These are phyloP conservation scores for Monosporascus sp. DNA, from an alignment of 2,329 filamentous ascomycete species.

Conservation along the genomic window DNA sequence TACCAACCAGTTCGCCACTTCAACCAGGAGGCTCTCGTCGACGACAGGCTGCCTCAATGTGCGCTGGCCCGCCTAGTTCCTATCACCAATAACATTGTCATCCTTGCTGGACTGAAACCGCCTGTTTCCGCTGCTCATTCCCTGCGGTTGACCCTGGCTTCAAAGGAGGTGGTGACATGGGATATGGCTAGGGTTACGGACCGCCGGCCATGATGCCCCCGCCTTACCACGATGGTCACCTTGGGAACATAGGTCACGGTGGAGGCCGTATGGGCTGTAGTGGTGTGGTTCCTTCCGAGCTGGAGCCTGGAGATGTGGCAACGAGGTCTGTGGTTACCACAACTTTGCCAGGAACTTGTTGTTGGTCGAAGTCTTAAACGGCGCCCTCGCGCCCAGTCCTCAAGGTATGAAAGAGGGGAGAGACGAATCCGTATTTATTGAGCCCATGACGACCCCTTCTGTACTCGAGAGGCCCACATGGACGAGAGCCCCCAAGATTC, in stretches of 20 bases:
- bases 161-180: slow-evolving; percentile 41
- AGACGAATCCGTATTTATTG: too few species aligned
- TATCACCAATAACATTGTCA: too few species aligned
- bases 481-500: too few species aligned
- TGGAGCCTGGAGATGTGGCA: slow-evolving; percentile 98
- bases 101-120: slow-evolving; percentile 45
- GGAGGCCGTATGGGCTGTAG: slow-evolving; percentile 72
- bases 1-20: too few species aligned
- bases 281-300: slow-evolving; percentile 94
- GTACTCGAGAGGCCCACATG: too few species aligned
- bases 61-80: too few species aligned
- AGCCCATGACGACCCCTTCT: too few species aligned
- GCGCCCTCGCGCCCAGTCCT: too few species aligned
- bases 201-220: slow-evolving; percentile 78
- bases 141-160: slow-evolving; percentile 80
- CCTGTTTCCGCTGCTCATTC: slow-evolving; percentile 98
- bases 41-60: too few species aligned
- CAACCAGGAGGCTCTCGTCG: too few species aligned
- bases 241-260: slow-evolving; percentile 45
- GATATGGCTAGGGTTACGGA: slow-evolving; percentile 52
- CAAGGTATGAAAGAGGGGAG: too few species aligned
- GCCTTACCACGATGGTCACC: slow-evolving; percentile 65
- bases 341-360: slow-evolving; percentile 98
- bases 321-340: slow-evolving; percentile 90
- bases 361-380: slow-evolving; percentile 58